phyloP scores from a whole-genome alignment of 2,329 filamentous ascomycete species.

The Fusarium sp. region DNA sequence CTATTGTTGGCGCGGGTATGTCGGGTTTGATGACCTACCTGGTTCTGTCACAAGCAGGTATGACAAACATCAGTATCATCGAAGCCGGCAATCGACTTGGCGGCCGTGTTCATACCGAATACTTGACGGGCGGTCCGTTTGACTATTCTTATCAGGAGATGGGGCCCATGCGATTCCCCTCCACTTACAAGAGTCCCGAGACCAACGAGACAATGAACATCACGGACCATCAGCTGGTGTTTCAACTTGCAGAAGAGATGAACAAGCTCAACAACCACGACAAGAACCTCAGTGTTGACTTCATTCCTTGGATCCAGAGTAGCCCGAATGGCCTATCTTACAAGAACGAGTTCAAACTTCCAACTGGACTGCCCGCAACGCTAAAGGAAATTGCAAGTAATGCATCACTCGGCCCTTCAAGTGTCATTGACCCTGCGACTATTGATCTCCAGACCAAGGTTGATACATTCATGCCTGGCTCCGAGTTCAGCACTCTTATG shows the following conservation, averaged over 20 bases:
- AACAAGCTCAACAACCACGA: conserved; percentile 10
- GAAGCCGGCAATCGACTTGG: conserved; percentile 7
- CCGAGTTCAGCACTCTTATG: conserved; percentile 6
- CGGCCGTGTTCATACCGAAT: conserved; percentile 12
- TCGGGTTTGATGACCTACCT: conserved; percentile 2
- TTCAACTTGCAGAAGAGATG: conserved; percentile 16
- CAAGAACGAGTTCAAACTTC: conserved; percentile 17
- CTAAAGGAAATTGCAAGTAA: not conserved
- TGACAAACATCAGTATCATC: conserved; percentile 17
- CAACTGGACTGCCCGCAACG: not conserved
- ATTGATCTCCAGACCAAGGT: not conserved
- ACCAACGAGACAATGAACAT: conserved; percentile 26
- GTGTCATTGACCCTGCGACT: rapidly evolving
- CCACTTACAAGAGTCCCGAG: not conserved
- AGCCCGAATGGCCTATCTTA: not conserved
- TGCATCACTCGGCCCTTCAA: not conserved
- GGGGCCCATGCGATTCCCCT: conserved; percentile 17
- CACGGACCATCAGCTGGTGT: conserved; percentile 2
- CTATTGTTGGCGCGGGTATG: conserved; percentile 5
- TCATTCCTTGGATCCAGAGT: conserved; percentile 12
- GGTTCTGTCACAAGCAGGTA: conserved; percentile 5
- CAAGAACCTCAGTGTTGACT: conserved; percentile 13
- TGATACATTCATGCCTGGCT: not conserved
- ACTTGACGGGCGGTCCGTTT: not conserved
- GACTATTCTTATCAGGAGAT: conserved; percentile 25